Evolutionary conservation across 1,139 yeast species (phyloP).

Genomic region (Blastobotrys raffinosifermentans): DNA sequence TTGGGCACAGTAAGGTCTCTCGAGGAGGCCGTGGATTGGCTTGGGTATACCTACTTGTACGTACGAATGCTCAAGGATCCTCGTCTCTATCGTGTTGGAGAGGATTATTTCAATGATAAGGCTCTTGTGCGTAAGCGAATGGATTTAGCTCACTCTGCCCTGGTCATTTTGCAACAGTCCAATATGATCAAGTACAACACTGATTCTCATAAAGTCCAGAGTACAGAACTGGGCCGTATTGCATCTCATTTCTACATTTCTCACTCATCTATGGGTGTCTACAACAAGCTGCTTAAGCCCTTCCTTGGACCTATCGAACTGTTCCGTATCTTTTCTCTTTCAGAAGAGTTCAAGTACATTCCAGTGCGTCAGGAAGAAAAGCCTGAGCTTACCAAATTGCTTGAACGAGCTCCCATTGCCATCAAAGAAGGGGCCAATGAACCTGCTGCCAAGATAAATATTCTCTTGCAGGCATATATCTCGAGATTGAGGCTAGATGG

Average conservation of each 20-base stretch:
- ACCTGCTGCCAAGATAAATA: constrained; percentile 72
- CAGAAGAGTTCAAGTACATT: constrained; percentile 80
- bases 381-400: constrained; percentile 62
- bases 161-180: constrained; percentile 48
- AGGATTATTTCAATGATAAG: constrained; percentile 52
- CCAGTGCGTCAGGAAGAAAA: constrained; percentile 86
- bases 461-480: constrained; percentile 77
- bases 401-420: constrained; percentile 81
- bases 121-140: constrained; percentile 47
- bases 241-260: constrained; percentile 85
- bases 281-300: constrained; percentile 56
- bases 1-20: constrained; percentile 58
- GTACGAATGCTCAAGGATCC: constrained; percentile 78
- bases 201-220: constrained; percentile 39
- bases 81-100: constrained; percentile 66
- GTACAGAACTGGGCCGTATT: constrained; percentile 79
- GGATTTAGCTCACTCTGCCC: constrained; percentile 73
- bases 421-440: constrained; percentile 66
- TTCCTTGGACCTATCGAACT: constrained; percentile 70
- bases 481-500: constrained; percentile 75
- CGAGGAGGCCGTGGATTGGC: constrained; percentile 72
- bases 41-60: constrained; percentile 71
- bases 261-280: constrained; percentile 59
- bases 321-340: constrained; percentile 65
- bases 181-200: constrained; percentile 57